Percentiles rank a stretch among this genome's conserved stretches.
Conservation (phyloP, 192 early-diverging fungal genomes). For the Coemansia sp. region DNA sequence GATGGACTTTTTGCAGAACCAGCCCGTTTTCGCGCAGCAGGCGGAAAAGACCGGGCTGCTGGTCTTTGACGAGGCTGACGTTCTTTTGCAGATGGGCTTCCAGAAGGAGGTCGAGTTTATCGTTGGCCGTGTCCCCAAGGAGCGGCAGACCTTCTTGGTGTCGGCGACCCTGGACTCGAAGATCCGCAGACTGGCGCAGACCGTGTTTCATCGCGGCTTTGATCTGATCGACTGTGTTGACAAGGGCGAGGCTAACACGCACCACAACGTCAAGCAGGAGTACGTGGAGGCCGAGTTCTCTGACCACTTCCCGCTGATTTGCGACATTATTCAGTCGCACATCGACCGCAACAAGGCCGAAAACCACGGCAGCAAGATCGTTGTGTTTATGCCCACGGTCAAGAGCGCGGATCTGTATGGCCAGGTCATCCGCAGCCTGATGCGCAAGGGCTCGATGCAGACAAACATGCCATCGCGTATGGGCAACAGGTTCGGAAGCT, state of each 20-base stretch:
- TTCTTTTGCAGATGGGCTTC: constrained; percentile 94
- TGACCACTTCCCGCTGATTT: constrained; percentile 62
- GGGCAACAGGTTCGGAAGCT: not conserved
- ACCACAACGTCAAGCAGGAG: constrained; percentile 78
- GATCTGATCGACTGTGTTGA: constrained; percentile 81
- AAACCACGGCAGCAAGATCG: constrained; percentile 72
- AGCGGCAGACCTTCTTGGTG: constrained; percentile 89
- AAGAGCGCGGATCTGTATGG: constrained; percentile 48
- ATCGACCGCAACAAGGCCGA: constrained; percentile 37
- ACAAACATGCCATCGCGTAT: not conserved
- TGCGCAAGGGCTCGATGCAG: constrained; percentile 20
- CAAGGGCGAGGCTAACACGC: constrained; percentile 80
- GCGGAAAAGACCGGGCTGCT: constrained; percentile 58
- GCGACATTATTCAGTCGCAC: constrained; percentile 67
- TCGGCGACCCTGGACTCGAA: constrained; percentile 83
- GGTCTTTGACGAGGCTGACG: constrained; percentile 95
- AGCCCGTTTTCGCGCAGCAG: constrained; percentile 56
- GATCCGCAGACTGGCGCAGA: constrained; percentile 67
- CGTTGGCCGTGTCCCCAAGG: constrained; percentile 56
- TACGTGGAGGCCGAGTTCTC: constrained; percentile 64
- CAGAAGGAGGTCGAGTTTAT: constrained; percentile 80
- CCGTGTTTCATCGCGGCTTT: constrained; percentile 64
- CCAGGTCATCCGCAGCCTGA: constrained; percentile 18
- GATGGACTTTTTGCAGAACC: constrained; percentile 66
- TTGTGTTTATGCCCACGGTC: constrained; percentile 88